These are phyloP conservation scores for Fusarium sp. DNA, from an alignment of 2,329 filamentous ascomycete genomes.

Conservation along the genomic window DNA sequence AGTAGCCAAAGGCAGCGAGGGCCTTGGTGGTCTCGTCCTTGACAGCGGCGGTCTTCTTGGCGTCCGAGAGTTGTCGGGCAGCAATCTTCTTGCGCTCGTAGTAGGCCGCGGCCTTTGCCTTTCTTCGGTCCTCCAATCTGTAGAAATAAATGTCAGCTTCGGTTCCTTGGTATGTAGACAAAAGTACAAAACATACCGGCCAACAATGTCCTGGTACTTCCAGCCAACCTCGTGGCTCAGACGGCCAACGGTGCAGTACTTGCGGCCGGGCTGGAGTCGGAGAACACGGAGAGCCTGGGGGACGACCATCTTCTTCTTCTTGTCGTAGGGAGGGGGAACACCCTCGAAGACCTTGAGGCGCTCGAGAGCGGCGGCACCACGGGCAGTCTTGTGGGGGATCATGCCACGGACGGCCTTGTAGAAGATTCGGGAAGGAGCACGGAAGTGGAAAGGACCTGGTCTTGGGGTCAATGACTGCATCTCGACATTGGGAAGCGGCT, in stretches of 20 bases:
- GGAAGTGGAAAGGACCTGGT: constrained; percentile 99
- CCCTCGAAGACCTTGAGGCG: constrained; percentile 99
- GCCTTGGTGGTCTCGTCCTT: constrained; percentile 89
- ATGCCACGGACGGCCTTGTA: constrained; percentile 99
- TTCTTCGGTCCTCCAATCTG: constrained; percentile 99
- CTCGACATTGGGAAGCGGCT: constrained; percentile 23
- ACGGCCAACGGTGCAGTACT: constrained; percentile 99
- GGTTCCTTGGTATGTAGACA: no score
- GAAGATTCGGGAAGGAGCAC: constrained; percentile 98
- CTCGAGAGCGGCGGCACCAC: constrained; percentile 95
- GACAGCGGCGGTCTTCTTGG: constrained; percentile 91
- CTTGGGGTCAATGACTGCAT: constrained; percentile 52
- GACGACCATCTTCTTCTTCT: constrained; percentile 99
- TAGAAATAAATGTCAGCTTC: constrained; percentile 38
- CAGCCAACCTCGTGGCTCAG: constrained; percentile 99
- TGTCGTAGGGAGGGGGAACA: constrained; percentile 98
- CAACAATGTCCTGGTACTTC: constrained; percentile 99
- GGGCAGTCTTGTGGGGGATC: constrained; percentile 99
- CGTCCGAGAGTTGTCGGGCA: constrained; percentile 89
- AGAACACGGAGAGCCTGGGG: constrained; percentile 97
- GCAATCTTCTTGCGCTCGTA: constrained; percentile 99
- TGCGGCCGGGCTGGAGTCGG: constrained; percentile 97
- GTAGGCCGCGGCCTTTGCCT: constrained; percentile 99
- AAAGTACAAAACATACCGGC: constrained; percentile 78
- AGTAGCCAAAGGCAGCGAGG: constrained; percentile 93